These are phyloP conservation scores for Lasiosphaeria hispida DNA, from an alignment of 495 filamentous ascomycete genomes.

Conservation along the genomic window DNA sequence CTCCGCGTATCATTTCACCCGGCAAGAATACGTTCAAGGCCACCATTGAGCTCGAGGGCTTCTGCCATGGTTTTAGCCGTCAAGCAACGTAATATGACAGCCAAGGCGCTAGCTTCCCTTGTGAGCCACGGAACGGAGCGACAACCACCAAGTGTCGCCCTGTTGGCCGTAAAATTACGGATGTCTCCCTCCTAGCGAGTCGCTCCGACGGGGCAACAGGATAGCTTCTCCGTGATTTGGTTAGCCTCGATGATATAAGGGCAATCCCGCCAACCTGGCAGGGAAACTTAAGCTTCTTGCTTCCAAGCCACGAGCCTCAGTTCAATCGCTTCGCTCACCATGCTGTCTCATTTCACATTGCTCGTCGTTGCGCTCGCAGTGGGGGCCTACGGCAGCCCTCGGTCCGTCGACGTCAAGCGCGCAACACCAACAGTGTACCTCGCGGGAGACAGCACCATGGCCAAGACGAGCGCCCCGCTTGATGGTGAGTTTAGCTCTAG, in stretches of 20 bases:
- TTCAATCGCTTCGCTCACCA: background rate
- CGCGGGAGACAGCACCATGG: slow-evolving; percentile 59
- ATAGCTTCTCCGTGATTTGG: too few relatives aligned
- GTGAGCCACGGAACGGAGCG: background rate
- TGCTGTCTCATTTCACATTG: slow-evolving; percentile 1
- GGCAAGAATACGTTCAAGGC: background rate
- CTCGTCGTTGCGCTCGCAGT: slow-evolving; percentile 13
- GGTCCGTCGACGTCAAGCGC: slow-evolving; percentile 16
- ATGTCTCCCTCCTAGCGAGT: background rate
- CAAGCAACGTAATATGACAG: background rate
- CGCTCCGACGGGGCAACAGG: too few relatives aligned
- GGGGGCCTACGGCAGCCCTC: slow-evolving; percentile 2
- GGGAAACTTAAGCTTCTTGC: too few relatives aligned
- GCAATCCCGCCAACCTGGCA: too few relatives aligned
- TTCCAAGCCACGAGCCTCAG: too few relatives aligned
- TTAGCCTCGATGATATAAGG: too few relatives aligned
- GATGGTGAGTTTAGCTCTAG: background rate
- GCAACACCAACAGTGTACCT: slow-evolving; percentile 46
- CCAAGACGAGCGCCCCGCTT: slow-evolving; percentile 24
- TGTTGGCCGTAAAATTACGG: background rate
- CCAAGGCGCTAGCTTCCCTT: background rate
- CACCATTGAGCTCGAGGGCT: background rate
- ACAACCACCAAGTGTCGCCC: background rate
- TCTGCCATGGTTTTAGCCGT: background rate
- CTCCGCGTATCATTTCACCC: background rate